phyloP scores from a whole-genome alignment of 148 eudicot species.

The Beta vulgaris region DNA sequence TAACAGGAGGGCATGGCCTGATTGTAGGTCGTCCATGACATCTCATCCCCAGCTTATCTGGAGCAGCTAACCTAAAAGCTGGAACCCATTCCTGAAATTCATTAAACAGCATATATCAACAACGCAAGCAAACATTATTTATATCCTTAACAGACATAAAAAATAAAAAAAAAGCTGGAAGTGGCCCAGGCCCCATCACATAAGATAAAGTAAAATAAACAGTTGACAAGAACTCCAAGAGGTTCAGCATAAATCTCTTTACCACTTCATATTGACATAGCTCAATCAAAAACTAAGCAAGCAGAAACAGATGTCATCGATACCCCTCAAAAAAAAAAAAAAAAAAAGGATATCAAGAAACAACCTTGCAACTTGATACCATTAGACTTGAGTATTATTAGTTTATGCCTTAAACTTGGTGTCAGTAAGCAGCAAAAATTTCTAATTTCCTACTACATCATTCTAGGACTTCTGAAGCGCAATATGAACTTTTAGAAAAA shows the following conservation, averaged over 20 bases:
- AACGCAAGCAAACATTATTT: background rate
- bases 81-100: slow-evolving; percentile 78
- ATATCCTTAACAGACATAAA: background rate
- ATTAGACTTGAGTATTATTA: background rate
- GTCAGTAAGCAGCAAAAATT: background rate
- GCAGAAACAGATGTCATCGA: background rate
- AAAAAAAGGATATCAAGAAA: no score
- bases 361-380: background rate
- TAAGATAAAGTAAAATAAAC: no score
- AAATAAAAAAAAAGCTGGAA: no score
- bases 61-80: slow-evolving; percentile 59
- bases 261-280: background rate
- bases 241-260: background rate
- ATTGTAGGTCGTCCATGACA: slow-evolving; percentile 58
- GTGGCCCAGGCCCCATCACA: no score
- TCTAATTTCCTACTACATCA: background rate
- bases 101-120: background rate
- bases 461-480: background rate
- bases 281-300: background rate
- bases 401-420: background rate
- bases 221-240: no score
- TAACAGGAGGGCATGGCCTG: slow-evolving; percentile 55
- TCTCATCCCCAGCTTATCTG: slow-evolving; percentile 86
- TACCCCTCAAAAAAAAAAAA: no score
- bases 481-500: background rate